Conservation (phyloP, 345 rosid species). For the Cardamine chenopodiifolia region DNA sequence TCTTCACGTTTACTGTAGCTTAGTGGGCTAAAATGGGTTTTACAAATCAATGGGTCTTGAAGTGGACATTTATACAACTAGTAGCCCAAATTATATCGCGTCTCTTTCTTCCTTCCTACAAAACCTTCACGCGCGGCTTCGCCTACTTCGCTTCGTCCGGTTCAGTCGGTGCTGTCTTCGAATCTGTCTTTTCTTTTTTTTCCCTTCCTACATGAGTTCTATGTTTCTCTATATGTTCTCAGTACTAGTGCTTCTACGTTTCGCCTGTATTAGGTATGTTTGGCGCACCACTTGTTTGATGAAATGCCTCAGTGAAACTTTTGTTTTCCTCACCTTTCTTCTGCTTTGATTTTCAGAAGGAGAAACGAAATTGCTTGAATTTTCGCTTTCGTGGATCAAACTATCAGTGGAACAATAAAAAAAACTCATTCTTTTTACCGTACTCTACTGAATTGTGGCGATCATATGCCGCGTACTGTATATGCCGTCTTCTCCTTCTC, state of each 20-base stretch:
- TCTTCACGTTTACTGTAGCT: background rate
- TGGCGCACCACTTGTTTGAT: constrained; percentile 36
- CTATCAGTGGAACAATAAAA: background rate
- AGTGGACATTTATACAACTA: background rate
- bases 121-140: constrained; percentile 29
- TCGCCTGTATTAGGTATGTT: constrained; percentile 1
- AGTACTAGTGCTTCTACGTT: background rate
- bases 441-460: background rate
- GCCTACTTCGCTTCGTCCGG: background rate
- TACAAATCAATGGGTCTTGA: background rate
- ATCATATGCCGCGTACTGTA: constrained; percentile 43
- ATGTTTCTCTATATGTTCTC: background rate
- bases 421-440: constrained; percentile 13
- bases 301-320: constrained; percentile 20
- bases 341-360: constrained; percentile 17
- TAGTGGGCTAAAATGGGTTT: constrained; percentile 15
- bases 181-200: background rate
- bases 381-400: constrained; percentile 21
- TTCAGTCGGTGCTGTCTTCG: background rate
- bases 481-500: constrained; percentile 63
- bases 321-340: background rate
- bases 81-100: constrained; percentile 7
- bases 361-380: constrained; percentile 11
- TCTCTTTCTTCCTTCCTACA: constrained; percentile 2
- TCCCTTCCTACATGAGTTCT: background rate